These are phyloP conservation scores for Gossypium schwendimanii DNA, from an alignment of 441 rosid genomes.

Conservation along the genomic window DNA sequence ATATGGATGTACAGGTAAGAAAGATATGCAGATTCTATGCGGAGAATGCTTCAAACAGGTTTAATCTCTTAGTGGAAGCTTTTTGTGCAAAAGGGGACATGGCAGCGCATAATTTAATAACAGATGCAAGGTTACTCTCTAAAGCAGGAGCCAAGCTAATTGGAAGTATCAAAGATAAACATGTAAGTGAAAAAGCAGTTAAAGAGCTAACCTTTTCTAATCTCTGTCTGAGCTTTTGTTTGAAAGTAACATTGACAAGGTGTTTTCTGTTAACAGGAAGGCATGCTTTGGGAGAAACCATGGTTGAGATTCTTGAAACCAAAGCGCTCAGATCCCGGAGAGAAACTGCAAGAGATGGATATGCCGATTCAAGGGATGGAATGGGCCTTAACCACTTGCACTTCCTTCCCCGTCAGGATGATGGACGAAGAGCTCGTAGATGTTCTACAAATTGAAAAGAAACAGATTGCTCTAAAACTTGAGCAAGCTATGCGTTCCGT, in stretches of 20 bases:
- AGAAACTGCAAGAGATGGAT: constrained; percentile 40
- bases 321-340: constrained; percentile 20
- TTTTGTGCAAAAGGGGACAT: constrained; percentile 41
- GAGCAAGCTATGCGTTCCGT: constrained; percentile 29
- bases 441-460: constrained; percentile 26
- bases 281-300: constrained; percentile 61
- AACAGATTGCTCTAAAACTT: constrained; percentile 31
- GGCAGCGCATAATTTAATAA: constrained; percentile 37
- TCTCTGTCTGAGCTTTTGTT: neutral
- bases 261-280: constrained; percentile 32
- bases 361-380: constrained; percentile 52
- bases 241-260: neutral
- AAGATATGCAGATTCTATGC: constrained; percentile 37
- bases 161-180: constrained; percentile 29
- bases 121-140: constrained; percentile 32
- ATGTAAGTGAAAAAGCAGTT: constrained; percentile 25
- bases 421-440: constrained; percentile 31
- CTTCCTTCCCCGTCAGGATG: constrained; percentile 41
- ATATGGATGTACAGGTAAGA: constrained; percentile 33
- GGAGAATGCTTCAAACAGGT: constrained; percentile 54
- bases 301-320: constrained; percentile 36
- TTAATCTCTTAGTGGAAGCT: constrained; percentile 43
- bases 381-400: constrained; percentile 45
- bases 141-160: constrained; percentile 36
- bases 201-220: neutral